These are phyloP conservation scores for Heracleum sosnowskyi DNA, from an alignment of 129 eudicot species.

Conservation along the genomic window DNA sequence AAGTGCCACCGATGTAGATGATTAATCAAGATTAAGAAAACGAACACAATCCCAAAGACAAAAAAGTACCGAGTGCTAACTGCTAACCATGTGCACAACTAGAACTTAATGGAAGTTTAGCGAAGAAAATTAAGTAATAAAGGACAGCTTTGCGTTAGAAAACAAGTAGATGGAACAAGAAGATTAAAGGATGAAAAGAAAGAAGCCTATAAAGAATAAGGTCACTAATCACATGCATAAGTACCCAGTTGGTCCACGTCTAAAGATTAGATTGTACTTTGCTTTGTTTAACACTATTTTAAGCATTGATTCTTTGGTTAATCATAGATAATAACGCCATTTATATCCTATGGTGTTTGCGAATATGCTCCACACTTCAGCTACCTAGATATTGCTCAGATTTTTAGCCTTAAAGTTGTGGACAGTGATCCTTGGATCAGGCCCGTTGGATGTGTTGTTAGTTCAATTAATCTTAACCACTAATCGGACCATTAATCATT, in stretches of 20 bases:
- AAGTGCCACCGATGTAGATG: not conserved
- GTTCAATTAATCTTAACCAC: not conserved
- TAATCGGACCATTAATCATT: not conserved
- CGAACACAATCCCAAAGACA: not conserved
- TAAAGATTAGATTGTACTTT: not conserved
- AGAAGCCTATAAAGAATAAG: not conserved
- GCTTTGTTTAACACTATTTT: not conserved
- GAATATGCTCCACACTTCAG: not conserved
- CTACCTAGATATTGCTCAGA: conserved; percentile 18
- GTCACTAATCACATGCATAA: not conserved
- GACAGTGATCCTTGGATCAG: conserved; percentile 1
- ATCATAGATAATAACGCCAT: not conserved
- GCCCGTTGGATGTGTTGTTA: not conserved
- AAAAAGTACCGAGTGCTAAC: too few species aligned
- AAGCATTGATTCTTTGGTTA: conserved; percentile 20
- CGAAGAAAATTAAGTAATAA: not conserved
- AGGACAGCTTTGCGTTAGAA: not conserved
- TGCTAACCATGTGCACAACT: not conserved
- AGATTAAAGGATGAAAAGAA: conserved; percentile 1
- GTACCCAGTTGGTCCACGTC: not conserved
- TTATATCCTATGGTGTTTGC: not conserved
- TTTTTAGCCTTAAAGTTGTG: conserved; percentile 20
- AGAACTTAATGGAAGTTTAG: not conserved
- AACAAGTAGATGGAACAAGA: not conserved
- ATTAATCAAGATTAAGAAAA: not conserved